Conservation (phyloP, 108 stramenopile species). For the Skeletonema potamos region DNA sequence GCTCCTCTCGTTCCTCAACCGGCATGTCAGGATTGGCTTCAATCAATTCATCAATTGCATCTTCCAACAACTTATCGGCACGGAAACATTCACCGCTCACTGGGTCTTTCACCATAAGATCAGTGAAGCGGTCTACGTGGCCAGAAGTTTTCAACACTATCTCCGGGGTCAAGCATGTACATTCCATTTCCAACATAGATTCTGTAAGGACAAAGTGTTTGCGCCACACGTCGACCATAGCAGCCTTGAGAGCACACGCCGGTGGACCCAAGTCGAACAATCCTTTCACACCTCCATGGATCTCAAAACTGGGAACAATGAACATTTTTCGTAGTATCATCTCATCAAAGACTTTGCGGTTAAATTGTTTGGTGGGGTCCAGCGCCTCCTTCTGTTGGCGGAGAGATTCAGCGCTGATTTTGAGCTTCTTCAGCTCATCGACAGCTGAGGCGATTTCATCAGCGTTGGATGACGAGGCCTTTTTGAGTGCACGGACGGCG, state of each 20-base stretch:
- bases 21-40: slow-evolving; percentile 86
- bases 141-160: slow-evolving; percentile 96
- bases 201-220: slow-evolving; percentile 98
- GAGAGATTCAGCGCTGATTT: slow-evolving; percentile 62
- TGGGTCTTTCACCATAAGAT: slow-evolving; percentile 97
- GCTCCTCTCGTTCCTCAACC: slow-evolving; percentile 81
- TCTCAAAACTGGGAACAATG: slow-evolving; percentile 98
- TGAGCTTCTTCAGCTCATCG: slow-evolving; percentile 71
- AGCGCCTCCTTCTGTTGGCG: slow-evolving; percentile 55
- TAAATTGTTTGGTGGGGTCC: slow-evolving; percentile 57
- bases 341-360: slow-evolving; percentile 94
- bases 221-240: slow-evolving; percentile 94
- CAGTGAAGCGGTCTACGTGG: slow-evolving; percentile 99
- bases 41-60: slow-evolving; percentile 94
- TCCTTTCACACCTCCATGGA: slow-evolving; percentile 98
- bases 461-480: slow-evolving; percentile 73
- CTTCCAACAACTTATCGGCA: slow-evolving; percentile 98
- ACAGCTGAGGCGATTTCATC: slow-evolving; percentile 82
- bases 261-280: slow-evolving; percentile 99
- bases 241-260: slow-evolving; percentile 96
- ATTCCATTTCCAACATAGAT: slow-evolving; percentile 99
- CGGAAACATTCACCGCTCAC: slow-evolving; percentile 93
- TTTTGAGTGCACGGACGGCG: slow-evolving; percentile 81
- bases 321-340: slow-evolving; percentile 97
- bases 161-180: slow-evolving; percentile 96